These are phyloP conservation scores for Quercus alba DNA, from an alignment of 306 rosid species.

Conservation along the genomic window DNA sequence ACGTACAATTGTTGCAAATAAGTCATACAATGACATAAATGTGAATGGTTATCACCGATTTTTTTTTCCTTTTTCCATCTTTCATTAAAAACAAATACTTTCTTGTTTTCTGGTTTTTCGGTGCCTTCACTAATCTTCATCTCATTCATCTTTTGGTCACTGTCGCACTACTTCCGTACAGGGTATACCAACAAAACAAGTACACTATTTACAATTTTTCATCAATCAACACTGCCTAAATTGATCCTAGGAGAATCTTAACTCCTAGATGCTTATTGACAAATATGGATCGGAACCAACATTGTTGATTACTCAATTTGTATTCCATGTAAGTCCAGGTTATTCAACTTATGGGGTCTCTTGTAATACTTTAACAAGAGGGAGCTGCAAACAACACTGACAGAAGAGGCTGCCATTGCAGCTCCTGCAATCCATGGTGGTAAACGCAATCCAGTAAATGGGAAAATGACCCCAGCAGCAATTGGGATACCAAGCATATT, in stretches of 20 bases:
- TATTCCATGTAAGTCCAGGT: slow-evolving; percentile 43
- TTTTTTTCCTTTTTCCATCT: not conserved
- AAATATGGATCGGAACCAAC: not conserved
- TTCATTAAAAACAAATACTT: not conserved
- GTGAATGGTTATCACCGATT: not conserved
- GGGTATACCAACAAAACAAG: not conserved
- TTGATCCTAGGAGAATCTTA: not conserved
- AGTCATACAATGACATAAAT: not conserved
- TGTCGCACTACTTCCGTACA: not conserved
- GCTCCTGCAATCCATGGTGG: slow-evolving; percentile 97
- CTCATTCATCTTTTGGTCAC: too few species aligned
- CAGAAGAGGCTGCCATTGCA: slow-evolving; percentile 92
- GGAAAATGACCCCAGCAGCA: slow-evolving; percentile 63
- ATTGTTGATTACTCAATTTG: slow-evolving; percentile 31
- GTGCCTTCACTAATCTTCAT: not conserved
- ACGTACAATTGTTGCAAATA: too few species aligned
- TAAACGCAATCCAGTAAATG: slow-evolving; percentile 52
- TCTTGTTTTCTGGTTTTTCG: not conserved
- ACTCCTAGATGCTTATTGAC: not conserved
- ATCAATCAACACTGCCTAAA: not conserved
- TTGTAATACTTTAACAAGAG: slow-evolving; percentile 61
- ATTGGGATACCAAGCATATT: slow-evolving; percentile 78
- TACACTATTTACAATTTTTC: not conserved
- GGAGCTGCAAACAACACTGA: slow-evolving; percentile 80
- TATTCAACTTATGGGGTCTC: slow-evolving; percentile 59